Percentiles rank a stretch among this genome's conserved stretches.
Conservation (phyloP, 148 eudicot genomes). For the Rhododendron vialii region DNA sequence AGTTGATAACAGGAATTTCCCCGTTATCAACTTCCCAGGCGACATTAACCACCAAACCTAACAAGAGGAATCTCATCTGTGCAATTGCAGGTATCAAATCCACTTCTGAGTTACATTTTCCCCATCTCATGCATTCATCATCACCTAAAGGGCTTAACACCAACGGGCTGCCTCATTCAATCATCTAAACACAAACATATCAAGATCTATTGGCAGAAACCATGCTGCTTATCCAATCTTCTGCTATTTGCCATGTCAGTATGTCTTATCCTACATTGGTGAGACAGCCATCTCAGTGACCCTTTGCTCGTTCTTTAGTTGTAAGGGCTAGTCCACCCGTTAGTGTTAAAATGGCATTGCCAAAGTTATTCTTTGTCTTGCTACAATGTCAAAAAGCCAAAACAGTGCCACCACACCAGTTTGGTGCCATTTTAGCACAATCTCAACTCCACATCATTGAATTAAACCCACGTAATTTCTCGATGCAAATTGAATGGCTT, state of each 20-base stretch:
- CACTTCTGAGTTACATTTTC: neutral
- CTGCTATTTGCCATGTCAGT: neutral
- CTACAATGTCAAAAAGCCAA: too few species aligned
- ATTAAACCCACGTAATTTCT: too few species aligned
- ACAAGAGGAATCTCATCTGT: neutral
- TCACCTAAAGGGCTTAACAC: neutral
- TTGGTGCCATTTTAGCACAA: too few species aligned
- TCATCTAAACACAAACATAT: neutral
- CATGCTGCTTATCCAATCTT: neutral
- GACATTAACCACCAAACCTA: neutral
- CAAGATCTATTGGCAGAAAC: neutral
- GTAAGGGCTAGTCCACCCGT: neutral
- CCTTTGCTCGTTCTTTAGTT: neutral
- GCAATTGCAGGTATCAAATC: neutral
- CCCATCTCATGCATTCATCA: neutral
- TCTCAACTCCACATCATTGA: too few species aligned
- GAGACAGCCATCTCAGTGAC: neutral
- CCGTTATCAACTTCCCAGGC: neutral
- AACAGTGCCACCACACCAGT: too few species aligned
- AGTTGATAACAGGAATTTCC: neutral
- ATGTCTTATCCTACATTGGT: neutral
- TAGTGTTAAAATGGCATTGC: too few species aligned
- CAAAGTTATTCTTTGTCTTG: too few species aligned
- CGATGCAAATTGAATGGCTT: too few species aligned
- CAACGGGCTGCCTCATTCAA: neutral